These are phyloP conservation scores for Heracleum sosnowskyi DNA, from an alignment of 129 eudicot genomes.

Conservation along the genomic window DNA sequence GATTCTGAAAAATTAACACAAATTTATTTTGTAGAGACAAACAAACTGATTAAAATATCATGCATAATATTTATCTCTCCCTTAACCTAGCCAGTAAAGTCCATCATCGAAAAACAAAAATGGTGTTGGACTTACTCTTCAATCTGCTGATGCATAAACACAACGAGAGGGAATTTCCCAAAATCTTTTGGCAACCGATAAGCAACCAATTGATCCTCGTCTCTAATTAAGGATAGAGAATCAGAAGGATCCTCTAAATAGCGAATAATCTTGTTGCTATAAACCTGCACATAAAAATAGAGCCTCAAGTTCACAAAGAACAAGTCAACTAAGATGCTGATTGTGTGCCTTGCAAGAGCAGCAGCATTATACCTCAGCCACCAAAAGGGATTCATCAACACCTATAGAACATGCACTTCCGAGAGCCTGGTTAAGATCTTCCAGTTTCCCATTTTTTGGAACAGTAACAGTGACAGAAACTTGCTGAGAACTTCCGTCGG, in stretches of 20 bases:
- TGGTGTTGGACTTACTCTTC: slow-evolving; percentile 58
- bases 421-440: slow-evolving; percentile 71
- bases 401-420: slow-evolving; percentile 52
- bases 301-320: slow-evolving; percentile 2
- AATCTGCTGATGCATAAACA: slow-evolving; percentile 73
- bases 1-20: background rate
- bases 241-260: slow-evolving; percentile 80
- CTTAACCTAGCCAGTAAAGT: background rate
- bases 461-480: slow-evolving; percentile 62
- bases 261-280: slow-evolving; percentile 79
- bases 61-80: background rate
- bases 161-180: slow-evolving; percentile 41
- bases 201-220: slow-evolving; percentile 80
- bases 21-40: background rate
- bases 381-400: slow-evolving; percentile 60
- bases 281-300: slow-evolving; percentile 45
- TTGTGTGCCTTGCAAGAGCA: slow-evolving; percentile 1
- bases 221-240: slow-evolving; percentile 90
- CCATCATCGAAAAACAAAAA: too few species aligned
- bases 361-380: slow-evolving; percentile 65
- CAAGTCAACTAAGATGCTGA: background rate
- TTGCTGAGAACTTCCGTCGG: slow-evolving; percentile 56
- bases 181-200: slow-evolving; percentile 54
- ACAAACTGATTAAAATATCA: background rate
- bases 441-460: slow-evolving; percentile 77